phyloP scores from a whole-genome alignment of 805 yeast genomes.

The Kuraishia borneana region DNA sequence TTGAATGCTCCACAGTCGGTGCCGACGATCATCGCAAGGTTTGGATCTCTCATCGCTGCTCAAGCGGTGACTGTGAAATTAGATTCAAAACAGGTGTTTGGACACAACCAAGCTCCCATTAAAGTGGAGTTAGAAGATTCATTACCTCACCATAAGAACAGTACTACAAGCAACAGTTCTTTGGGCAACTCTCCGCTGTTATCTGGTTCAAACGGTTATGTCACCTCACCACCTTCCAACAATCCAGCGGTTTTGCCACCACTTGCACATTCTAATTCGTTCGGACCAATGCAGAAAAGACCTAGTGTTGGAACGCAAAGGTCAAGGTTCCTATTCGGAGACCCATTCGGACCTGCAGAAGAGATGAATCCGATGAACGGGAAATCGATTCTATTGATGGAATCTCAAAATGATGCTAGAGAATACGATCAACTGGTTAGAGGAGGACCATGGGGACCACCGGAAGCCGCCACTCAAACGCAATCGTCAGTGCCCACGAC shows the following conservation, averaged over 20 bases:
- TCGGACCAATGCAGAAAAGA: slow-evolving; percentile 23
- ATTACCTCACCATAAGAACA: neutral
- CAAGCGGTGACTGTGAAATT: slow-evolving; percentile 27
- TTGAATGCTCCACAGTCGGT: slow-evolving; percentile 6
- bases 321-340: slow-evolving; percentile 61
- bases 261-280: neutral
- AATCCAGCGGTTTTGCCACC: slow-evolving; percentile 5
- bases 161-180: slow-evolving; percentile 4
- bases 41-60: slow-evolving; percentile 31
- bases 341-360: slow-evolving; percentile 31
- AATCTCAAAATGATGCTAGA: slow-evolving; percentile 30
- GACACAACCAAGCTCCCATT: slow-evolving; percentile 31
- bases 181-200: slow-evolving; percentile 3
- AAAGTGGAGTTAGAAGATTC: slow-evolving; percentile 28
- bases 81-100: slow-evolving; percentile 34
- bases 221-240: slow-evolving; percentile 7
- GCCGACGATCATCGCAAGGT: slow-evolving; percentile 31
- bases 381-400: slow-evolving; percentile 32
- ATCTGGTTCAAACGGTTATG: neutral
- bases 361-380: slow-evolving; percentile 9
- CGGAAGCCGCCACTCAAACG: slow-evolving; percentile 2
- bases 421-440: slow-evolving; percentile 38
- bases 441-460: slow-evolving; percentile 12
- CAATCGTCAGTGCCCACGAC: slow-evolving; percentile 1
- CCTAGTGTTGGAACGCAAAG: slow-evolving; percentile 47